Conservation (phyloP, 2,329 filamentous ascomycete species). For the Gnomoniopsis smithogilvyi region DNA sequence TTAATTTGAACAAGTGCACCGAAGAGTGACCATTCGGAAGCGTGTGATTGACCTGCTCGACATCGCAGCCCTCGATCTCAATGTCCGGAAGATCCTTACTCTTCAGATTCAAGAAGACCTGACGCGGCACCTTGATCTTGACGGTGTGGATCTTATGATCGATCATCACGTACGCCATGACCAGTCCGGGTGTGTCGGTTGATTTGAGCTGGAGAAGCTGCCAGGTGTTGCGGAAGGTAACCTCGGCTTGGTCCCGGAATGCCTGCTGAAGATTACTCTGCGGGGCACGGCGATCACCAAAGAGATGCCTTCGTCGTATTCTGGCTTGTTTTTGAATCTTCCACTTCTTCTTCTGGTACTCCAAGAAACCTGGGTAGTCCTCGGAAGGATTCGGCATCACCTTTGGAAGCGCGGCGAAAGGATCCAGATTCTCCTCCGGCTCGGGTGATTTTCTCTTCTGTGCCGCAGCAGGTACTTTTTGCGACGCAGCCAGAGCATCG, state of each 20-base stretch:
- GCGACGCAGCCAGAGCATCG: slow-evolving; percentile 50
- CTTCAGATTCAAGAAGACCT: slow-evolving; percentile 90
- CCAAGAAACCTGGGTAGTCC: slow-evolving; percentile 83
- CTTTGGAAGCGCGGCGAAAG: slow-evolving; percentile 77
- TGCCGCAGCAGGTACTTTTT: slow-evolving; percentile 44
- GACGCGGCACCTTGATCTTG: slow-evolving; percentile 84
- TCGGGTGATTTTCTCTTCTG: slow-evolving; percentile 76
- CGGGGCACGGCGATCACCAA: slow-evolving; percentile 76
- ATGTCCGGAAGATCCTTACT: slow-evolving; percentile 84
- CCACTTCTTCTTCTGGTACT: slow-evolving; percentile 99
- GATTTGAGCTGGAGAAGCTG: slow-evolving; percentile 85
- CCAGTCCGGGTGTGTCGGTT: slow-evolving; percentile 80
- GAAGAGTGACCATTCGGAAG: slow-evolving; percentile 94
- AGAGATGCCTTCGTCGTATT: slow-evolving; percentile 80
- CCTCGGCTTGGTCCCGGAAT: slow-evolving; percentile 89
- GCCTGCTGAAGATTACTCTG: slow-evolving; percentile 62
- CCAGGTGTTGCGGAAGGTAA: slow-evolving; percentile 90
- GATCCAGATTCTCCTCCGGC: slow-evolving; percentile 65
- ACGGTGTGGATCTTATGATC: slow-evolving; percentile 87
- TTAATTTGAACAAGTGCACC: slow-evolving; percentile 90
- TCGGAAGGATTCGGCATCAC: slow-evolving; percentile 81
- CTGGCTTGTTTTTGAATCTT: slow-evolving; percentile 93
- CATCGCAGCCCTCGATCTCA: slow-evolving; percentile 78
- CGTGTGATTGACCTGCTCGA: slow-evolving; percentile 90
- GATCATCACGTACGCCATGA: slow-evolving; percentile 86